Percentiles rank a stretch among this genome's conserved stretches.
Evolutionary conservation across 2,329 filamentous ascomycete species (phyloP).

Genomic region (Annulohypoxylon truncatum): DNA sequence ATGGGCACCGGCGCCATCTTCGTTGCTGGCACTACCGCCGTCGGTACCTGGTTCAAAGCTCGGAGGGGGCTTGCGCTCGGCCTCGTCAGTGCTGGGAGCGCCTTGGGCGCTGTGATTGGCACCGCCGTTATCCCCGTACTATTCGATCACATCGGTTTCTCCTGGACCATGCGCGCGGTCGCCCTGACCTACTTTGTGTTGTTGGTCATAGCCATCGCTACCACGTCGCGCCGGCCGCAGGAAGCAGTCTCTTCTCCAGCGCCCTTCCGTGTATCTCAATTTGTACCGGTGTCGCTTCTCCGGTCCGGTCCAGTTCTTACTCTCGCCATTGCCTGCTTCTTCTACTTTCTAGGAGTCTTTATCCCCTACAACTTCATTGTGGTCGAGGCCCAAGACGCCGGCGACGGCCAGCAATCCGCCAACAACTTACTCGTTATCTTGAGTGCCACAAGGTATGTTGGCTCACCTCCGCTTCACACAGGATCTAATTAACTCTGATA

Average conservation of each 20-base stretch:
- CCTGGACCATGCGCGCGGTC: slow-evolving; percentile 22
- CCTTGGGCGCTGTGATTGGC: slow-evolving; percentile 17
- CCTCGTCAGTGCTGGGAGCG: slow-evolving; percentile 14
- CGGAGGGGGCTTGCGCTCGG: slow-evolving; percentile 15
- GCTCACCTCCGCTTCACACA: background rate
- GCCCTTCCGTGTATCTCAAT: no score
- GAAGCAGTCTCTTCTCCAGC: no score
- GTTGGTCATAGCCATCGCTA: no score
- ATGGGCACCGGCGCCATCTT: background rate
- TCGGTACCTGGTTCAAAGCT: background rate
- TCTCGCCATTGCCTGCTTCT: no score
- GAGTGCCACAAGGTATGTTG: slow-evolving; percentile 20
- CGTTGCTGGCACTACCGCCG: no score
- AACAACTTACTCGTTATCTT: slow-evolving; percentile 19
- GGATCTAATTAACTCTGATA: background rate
- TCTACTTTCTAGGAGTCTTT: no score
- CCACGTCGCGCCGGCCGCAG: no score
- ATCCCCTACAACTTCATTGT: background rate
- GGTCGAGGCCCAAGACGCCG: slow-evolving; percentile 13
- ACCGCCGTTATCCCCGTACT: slow-evolving; percentile 23
- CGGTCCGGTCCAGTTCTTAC: no score
- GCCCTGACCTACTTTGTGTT: slow-evolving; percentile 17
- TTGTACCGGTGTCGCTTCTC: no score
- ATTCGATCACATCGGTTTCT: slow-evolving; percentile 20
- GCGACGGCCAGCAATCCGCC: slow-evolving; percentile 1